These are phyloP conservation scores for Quercus glauca DNA, from an alignment of 306 rosid species.

Conservation along the genomic window DNA sequence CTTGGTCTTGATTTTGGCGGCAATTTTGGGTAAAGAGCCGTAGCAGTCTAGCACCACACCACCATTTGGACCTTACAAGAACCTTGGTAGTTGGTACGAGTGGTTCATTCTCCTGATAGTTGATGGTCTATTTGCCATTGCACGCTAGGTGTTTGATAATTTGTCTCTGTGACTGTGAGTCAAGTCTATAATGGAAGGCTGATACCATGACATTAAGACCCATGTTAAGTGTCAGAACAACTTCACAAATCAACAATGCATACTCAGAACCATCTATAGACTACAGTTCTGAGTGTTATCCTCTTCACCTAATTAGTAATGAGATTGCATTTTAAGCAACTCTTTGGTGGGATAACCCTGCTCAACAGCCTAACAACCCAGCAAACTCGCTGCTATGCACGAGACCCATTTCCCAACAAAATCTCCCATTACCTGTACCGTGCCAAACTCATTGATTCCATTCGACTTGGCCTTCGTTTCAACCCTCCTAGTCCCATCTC, in stretches of 20 bases:
- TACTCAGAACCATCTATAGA: not conserved
- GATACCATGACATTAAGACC: not conserved
- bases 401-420: conserved; percentile 63
- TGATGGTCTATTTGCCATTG: not conserved
- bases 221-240: not conserved
- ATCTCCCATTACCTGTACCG: conserved; percentile 71
- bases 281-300: not conserved
- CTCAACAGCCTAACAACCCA: conserved; percentile 25
- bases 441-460: conserved; percentile 69
- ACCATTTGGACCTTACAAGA: too few relatives aligned
- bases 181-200: not conserved
- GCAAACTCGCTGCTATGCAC: conserved; percentile 44
- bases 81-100: too few relatives aligned
- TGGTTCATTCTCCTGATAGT: too few relatives aligned
- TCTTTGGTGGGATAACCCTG: conserved; percentile 17
- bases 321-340: conserved; percentile 29
- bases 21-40: not conserved
- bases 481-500: conserved; percentile 33
- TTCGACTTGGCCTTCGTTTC: conserved; percentile 65
- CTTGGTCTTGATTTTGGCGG: not conserved
- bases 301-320: not conserved
- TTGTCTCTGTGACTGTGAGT: conserved; percentile 18
- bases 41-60: too few relatives aligned
- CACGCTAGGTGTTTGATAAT: conserved; percentile 39
- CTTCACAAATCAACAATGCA: not conserved